Evolutionary conservation across 495 filamentous ascomycete genomes (phyloP).

Genomic region (Talaromyces adpressus): DNA sequence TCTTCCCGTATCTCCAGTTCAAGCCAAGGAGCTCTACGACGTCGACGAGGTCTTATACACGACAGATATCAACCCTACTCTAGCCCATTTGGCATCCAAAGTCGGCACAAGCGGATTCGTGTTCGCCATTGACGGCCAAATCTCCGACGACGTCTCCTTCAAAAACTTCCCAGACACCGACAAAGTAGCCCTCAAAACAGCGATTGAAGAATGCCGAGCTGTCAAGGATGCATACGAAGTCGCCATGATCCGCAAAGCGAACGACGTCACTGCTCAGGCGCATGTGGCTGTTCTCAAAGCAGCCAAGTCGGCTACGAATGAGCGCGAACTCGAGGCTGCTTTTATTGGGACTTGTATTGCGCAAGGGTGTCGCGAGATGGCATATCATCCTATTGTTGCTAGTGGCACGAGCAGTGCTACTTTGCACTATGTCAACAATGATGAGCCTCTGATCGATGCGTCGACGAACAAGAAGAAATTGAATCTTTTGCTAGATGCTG

Average conservation of each 20-base stretch:
- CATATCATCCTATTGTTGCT: constrained; percentile 81
- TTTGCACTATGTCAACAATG: constrained; percentile 80
- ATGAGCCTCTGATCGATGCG: constrained; percentile 47
- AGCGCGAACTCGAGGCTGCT: constrained; percentile 73
- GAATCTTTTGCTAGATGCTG: constrained; percentile 78
- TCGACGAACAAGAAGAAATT: constrained; percentile 48
- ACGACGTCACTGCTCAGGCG: constrained; percentile 68
- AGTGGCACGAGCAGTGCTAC: constrained; percentile 71
- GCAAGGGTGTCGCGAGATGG: constrained; percentile 65
- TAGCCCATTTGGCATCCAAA: constrained; percentile 40
- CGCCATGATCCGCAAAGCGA: constrained; percentile 74
- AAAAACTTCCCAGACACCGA: constrained; percentile 57
- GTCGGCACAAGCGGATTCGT: constrained; percentile 44
- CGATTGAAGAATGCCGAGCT: constrained; percentile 71
- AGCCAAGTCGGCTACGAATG: constrained; percentile 60
- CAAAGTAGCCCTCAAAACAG: constrained; percentile 55
- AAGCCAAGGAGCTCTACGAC: constrained; percentile 72
- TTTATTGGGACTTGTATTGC: constrained; percentile 73
- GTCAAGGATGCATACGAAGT: constrained; percentile 83
- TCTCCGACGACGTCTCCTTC: constrained; percentile 58
- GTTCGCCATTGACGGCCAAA: constrained; percentile 65
- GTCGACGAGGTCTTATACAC: constrained; percentile 69
- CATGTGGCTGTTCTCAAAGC: constrained; percentile 65
- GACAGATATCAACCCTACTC: constrained; percentile 59
- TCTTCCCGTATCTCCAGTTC: constrained; percentile 66